Conservation (phyloP, 2,329 filamentous ascomycete genomes). For the Scytalidium lignicola region DNA sequence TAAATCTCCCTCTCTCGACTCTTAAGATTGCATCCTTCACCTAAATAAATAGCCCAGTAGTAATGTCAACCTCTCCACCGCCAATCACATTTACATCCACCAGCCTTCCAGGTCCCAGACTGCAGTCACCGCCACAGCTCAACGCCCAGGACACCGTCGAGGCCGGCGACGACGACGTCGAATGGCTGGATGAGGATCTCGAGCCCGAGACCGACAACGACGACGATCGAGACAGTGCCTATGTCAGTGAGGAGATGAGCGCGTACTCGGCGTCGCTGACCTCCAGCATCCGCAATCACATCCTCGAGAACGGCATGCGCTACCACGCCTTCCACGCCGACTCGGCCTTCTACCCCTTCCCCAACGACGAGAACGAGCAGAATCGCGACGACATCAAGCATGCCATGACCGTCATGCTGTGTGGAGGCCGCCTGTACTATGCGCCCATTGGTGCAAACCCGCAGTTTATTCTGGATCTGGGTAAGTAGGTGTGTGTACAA, state of each 20-base stretch:
- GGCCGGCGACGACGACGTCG: neutral
- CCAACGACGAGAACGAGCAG: conserved; percentile 41
- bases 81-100: too few species aligned
- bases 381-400: conserved; percentile 35
- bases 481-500: too few species aligned
- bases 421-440: conserved; percentile 34
- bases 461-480: conserved; percentile 25
- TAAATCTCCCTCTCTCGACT: too few species aligned
- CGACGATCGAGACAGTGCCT: conserved; percentile 2
- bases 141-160: neutral
- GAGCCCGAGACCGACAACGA: neutral
- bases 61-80: too few species aligned
- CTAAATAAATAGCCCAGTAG: too few species aligned
- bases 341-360: conserved; percentile 18
- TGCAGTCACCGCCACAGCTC: neutral
- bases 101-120: too few species aligned
- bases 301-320: conserved; percentile 47
- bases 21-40: too few species aligned
- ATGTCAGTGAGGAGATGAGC: conserved; percentile 2
- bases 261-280: conserved; percentile 10
- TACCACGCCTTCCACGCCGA: conserved; percentile 49
- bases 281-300: conserved; percentile 39
- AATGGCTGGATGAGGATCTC: neutral
- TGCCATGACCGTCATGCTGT: conserved; percentile 32
- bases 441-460: conserved; percentile 36